phyloP scores from a whole-genome alignment of 495 filamentous ascomycete species.

The Aspergillus sclerotioniger region DNA sequence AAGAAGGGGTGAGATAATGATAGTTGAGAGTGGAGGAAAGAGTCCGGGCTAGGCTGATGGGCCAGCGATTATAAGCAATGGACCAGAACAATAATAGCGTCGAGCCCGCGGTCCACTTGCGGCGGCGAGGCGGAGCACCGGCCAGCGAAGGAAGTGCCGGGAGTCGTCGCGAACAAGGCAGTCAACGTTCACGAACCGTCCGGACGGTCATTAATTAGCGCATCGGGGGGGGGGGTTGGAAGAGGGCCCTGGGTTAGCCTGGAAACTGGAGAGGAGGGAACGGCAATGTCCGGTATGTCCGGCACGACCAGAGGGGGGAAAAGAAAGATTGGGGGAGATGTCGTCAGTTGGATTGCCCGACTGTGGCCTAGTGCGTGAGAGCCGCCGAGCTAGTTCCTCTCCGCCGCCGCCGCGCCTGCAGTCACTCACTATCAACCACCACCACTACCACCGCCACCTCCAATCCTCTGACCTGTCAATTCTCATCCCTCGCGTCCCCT shows the following conservation, averaged over 20 bases:
- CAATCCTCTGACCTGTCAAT: not conserved
- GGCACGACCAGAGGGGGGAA: too few relatives aligned
- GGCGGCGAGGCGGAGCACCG: slow-evolving; percentile 18
- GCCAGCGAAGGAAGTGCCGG: slow-evolving; percentile 1
- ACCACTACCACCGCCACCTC: not conserved
- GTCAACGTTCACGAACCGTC: not conserved
- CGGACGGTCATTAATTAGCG: too few relatives aligned
- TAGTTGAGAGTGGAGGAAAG: slow-evolving; percentile 9
- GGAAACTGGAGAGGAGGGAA: not conserved
- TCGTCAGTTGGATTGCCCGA: not conserved
- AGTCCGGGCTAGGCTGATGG: slow-evolving; percentile 16
- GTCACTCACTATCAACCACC: not conserved
- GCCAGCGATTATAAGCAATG: not conserved
- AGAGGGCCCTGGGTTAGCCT: not conserved
- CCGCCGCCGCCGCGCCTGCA: slow-evolving; percentile 2
- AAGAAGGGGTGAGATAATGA: slow-evolving; percentile 8
- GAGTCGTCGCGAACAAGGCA: slow-evolving; percentile 1
- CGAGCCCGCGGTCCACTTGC: slow-evolving; percentile 18
- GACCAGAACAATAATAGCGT: slow-evolving; percentile 1
- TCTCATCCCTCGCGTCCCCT: not conserved
- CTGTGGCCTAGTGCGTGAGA: not conserved
- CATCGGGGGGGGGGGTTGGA: not conserved
- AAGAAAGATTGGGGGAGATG: too few relatives aligned
- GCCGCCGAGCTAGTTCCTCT: slow-evolving; percentile 1
- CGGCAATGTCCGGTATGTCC: too few relatives aligned